phyloP scores from a whole-genome alignment of 2,329 filamentous ascomycete species.

The Fusarium longipes region DNA sequence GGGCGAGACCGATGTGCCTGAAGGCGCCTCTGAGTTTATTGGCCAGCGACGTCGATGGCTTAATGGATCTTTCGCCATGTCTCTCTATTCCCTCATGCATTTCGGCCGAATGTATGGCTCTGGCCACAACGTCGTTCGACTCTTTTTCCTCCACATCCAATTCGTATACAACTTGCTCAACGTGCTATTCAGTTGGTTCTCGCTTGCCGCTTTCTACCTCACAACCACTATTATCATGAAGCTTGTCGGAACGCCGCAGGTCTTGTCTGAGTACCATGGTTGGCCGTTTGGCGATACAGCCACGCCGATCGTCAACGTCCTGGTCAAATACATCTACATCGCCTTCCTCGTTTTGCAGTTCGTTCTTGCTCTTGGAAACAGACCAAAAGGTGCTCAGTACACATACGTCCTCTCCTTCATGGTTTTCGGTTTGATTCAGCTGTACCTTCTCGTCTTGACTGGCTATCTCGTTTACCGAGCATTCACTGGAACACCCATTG shows the following conservation, averaged over 20 bases:
- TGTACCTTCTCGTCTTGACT: slow-evolving; percentile 40
- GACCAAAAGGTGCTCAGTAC: slow-evolving; percentile 42
- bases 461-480: slow-evolving; percentile 43
- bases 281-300: slow-evolving; percentile 42
- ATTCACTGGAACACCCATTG: slow-evolving; percentile 33
- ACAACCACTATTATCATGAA: slow-evolving; percentile 44
- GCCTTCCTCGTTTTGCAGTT: slow-evolving; percentile 42
- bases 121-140: slow-evolving; percentile 39
- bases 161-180: slow-evolving; percentile 44
- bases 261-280: slow-evolving; percentile 34
- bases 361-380: slow-evolving; percentile 41
- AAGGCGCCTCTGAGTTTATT: slow-evolving; percentile 42
- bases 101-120: slow-evolving; percentile 41
- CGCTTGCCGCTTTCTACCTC: slow-evolving; percentile 38
- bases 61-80: slow-evolving; percentile 43
- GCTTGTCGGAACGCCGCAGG: slow-evolving; percentile 39
- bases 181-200: slow-evolving; percentile 42
- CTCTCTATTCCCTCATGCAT: slow-evolving; percentile 43
- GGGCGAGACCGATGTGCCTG: slow-evolving; percentile 43
- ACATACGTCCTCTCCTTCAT: slow-evolving; percentile 42
- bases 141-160: slow-evolving; percentile 43
- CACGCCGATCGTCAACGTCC: slow-evolving; percentile 40
- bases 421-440: slow-evolving; percentile 41
- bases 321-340: slow-evolving; percentile 42
- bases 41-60: slow-evolving; percentile 43